Evolutionary conservation across 768 basidiomycete species (phyloP), one percentile per base, ranked within the genome.

Genomic region (Lactarius indigo): DNA sequence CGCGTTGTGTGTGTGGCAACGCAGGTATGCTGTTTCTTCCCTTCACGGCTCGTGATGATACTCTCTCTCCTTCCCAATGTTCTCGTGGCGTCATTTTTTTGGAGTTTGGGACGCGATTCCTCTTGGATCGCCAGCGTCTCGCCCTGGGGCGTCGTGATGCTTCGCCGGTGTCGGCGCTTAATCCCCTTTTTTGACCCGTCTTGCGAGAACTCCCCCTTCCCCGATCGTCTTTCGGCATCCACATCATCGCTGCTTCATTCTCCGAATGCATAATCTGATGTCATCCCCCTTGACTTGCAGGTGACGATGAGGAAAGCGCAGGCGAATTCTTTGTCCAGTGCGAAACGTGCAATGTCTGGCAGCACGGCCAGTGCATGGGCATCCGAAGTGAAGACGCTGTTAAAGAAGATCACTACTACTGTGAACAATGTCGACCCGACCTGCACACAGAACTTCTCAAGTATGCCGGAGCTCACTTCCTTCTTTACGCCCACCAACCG

Each of bases 311-410:
- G 74, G 85, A 86, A 61, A 88, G 90, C 75, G 92, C 91, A 60
- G 92, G 94, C 57, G 95, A 94, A 76, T 92, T 96, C 79, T 97
- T 98, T 93, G 94, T 98, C 59, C 91, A 94, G 76, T 99, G 96
- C 79, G 96, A 98, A 79, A 88, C 83, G 54, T 99, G 96, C 81
- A 92, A 95, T 73, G 93, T 92, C 63, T 99, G 96, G 96, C 96
- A 99, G 78, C 96, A 99, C 75, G 95, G 95, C 3, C 83, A 88
- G 12, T 99, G 97, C 79, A 94, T 99, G 87, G 96, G 95, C 50
- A 92, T 91, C 76, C 87, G 91, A 70, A 85, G 85, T 39, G 88
- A 90, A 73, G 87, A 87, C 72, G 83, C 86, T 72, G 83, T 90
- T 52, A 87, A 85, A 73, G 83, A 85, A 75, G 85, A 85, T 69